A percentile compares a stretch with the other conserved stretches of the same genome.
Conservation (phyloP, 495 filamentous ascomycete genomes). For the Aspergillus egyptiacus region DNA sequence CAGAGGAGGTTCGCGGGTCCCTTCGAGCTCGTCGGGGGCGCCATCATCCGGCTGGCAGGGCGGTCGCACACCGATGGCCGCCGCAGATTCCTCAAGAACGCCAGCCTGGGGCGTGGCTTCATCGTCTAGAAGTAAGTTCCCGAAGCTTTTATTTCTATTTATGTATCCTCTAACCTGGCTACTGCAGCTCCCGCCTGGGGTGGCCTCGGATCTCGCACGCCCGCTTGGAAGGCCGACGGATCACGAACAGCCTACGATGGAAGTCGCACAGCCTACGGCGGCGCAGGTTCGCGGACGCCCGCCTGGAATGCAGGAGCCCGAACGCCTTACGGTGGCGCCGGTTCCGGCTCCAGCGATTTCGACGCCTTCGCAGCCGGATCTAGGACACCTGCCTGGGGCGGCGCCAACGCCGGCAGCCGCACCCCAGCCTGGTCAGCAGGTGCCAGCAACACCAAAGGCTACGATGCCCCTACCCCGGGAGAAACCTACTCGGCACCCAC, state of each 20-base stretch:
- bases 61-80: conserved; percentile 62
- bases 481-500: conserved; percentile 52
- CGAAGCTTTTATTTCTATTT: not conserved
- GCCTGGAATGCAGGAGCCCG: conserved; percentile 58
- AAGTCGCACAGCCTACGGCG: conserved; percentile 61
- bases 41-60: conserved; percentile 46
- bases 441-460: conserved; percentile 43
- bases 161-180: conserved; percentile 25
- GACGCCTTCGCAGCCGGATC: conserved; percentile 67
- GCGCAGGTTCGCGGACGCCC: conserved; percentile 41
- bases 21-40: conserved; percentile 36
- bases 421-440: conserved; percentile 45
- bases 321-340: conserved; percentile 61
- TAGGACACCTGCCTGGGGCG: conserved; percentile 68
- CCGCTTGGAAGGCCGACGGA: conserved; percentile 68
- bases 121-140: conserved; percentile 50
- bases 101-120: conserved; percentile 58
- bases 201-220: conserved; percentile 57
- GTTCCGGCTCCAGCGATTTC: conserved; percentile 52
- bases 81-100: conserved; percentile 55
- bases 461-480: conserved; percentile 75
- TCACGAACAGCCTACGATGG: conserved; percentile 78
- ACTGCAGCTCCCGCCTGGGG: conserved; percentile 54
- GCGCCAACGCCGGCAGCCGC: conserved; percentile 45
- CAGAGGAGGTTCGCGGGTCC: conserved; percentile 49